These are phyloP conservation scores for Acmispon strigosus DNA, from an alignment of 306 rosid genomes.

Conservation along the genomic window DNA sequence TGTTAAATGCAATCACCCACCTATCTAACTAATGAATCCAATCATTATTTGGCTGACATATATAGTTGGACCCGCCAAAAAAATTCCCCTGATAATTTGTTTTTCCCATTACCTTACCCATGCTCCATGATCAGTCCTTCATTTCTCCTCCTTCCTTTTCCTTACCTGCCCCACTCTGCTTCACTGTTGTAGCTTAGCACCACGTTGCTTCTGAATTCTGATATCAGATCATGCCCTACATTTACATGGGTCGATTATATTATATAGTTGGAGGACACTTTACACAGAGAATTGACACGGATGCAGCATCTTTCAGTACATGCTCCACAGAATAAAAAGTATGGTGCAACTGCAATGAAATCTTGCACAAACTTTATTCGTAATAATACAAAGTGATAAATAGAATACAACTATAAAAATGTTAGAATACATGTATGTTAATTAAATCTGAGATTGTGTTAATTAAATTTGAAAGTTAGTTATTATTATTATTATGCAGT, in stretches of 20 bases:
- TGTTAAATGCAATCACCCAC: neutral
- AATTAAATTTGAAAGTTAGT: slow-evolving; percentile 4
- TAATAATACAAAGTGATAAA: neutral
- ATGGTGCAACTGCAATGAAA: neutral
- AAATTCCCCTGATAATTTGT: too few relatives aligned
- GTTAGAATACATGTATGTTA: neutral
- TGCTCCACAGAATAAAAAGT: neutral
- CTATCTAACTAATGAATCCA: neutral
- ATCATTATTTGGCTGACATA: slow-evolving; percentile 24
- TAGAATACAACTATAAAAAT: neutral
- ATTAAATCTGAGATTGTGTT: neutral
- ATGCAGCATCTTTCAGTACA: neutral
- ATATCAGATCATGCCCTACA: slow-evolving; percentile 22
- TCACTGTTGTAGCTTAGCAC: slow-evolving; percentile 10
- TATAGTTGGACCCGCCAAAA: slow-evolving; percentile 1
- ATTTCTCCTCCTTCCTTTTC: neutral
- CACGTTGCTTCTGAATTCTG: slow-evolving; percentile 19
- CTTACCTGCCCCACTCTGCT: slow-evolving; percentile 21
- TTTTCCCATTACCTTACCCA: slow-evolving; percentile 15
- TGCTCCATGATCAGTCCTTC: slow-evolving; percentile 23
- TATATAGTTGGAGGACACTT: slow-evolving; percentile 2
- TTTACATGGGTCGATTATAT: slow-evolving; percentile 1
- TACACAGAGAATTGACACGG: neutral
- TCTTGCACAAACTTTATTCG: neutral
- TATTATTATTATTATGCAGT: slow-evolving; percentile 29